phyloP scores from a whole-genome alignment of 1,139 yeast species.

The Nakaseomyces bracarensis region DNA sequence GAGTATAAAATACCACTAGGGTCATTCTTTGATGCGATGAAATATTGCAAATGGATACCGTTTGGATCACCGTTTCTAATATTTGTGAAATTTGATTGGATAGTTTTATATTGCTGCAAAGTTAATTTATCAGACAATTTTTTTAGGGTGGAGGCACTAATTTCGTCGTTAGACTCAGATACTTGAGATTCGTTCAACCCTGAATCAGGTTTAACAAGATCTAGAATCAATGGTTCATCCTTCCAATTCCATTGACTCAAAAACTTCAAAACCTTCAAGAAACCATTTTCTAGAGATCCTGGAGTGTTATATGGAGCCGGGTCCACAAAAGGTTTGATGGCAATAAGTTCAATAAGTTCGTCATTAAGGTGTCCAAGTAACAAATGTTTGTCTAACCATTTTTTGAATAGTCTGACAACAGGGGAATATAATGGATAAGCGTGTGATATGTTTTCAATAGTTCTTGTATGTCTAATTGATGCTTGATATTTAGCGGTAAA shows the following conservation, averaged over 20 bases:
- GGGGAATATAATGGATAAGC: slow-evolving; percentile 71
- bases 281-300: slow-evolving; percentile 70
- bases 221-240: slow-evolving; percentile 74
- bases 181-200: slow-evolving; percentile 28
- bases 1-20: slow-evolving; percentile 82
- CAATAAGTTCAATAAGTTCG: slow-evolving; percentile 73
- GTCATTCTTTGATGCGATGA: slow-evolving; percentile 75
- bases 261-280: slow-evolving; percentile 62
- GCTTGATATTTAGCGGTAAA: slow-evolving; percentile 63
- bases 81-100: slow-evolving; percentile 55
- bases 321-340: slow-evolving; percentile 77
- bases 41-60: slow-evolving; percentile 69
- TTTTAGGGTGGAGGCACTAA: slow-evolving; percentile 26
- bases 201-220: slow-evolving; percentile 47
- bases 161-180: slow-evolving; percentile 32
- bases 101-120: slow-evolving; percentile 51
- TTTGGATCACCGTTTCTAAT: slow-evolving; percentile 73
- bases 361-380: slow-evolving; percentile 63
- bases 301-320: slow-evolving; percentile 79
- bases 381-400: slow-evolving; percentile 75
- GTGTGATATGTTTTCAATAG: slow-evolving; percentile 60
- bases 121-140: slow-evolving; percentile 56
- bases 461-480: slow-evolving; percentile 73
- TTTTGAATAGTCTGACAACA: slow-evolving; percentile 73
- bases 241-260: slow-evolving; percentile 91